Conservation (phyloP, 2,329 filamentous ascomycete genomes). For the Arthrobotrys sinensis region DNA sequence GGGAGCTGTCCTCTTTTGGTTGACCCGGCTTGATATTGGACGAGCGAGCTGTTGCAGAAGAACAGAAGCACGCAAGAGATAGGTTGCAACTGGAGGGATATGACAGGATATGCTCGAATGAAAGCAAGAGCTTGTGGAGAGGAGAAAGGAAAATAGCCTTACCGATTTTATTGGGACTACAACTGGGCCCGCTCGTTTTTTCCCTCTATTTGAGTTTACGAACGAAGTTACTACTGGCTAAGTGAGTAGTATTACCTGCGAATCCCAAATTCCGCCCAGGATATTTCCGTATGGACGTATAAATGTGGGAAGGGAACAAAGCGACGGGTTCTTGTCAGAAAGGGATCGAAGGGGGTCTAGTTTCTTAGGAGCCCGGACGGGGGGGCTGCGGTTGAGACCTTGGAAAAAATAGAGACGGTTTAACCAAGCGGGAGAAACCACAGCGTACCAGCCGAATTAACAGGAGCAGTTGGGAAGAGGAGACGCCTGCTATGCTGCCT, state of each 20-base stretch:
- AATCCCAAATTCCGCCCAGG: slow-evolving; percentile 16
- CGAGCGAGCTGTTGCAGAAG: slow-evolving; percentile 34
- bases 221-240: slow-evolving; percentile 37
- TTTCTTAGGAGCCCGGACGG: slow-evolving; percentile 2
- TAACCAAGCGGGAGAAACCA: slow-evolving; percentile 41
- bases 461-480: slow-evolving; percentile 24
- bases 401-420: slow-evolving; percentile 30
- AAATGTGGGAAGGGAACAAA: slow-evolving; percentile 49
- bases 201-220: slow-evolving; percentile 30
- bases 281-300: slow-evolving; percentile 32
- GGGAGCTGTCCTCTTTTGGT: slow-evolving; percentile 13
- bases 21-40: slow-evolving; percentile 21
- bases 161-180: slow-evolving; percentile 31
- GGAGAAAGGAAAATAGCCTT: slow-evolving; percentile 32
- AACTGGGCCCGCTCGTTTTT: slow-evolving; percentile 23
- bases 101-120: slow-evolving; percentile 28
- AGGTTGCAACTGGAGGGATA: neutral
- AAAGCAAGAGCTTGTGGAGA: slow-evolving; percentile 1
- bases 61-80: slow-evolving; percentile 18
- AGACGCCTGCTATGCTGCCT: slow-evolving; percentile 43
- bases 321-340: slow-evolving; percentile 42
- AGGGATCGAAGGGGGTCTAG: slow-evolving; percentile 30
- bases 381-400: slow-evolving; percentile 33
- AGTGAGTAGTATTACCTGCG: slow-evolving; percentile 23
- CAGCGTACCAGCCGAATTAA: slow-evolving; percentile 20